Evolutionary conservation across 2,329 filamentous ascomycete species (phyloP).

Genomic region (Botryotinia convoluta): DNA sequence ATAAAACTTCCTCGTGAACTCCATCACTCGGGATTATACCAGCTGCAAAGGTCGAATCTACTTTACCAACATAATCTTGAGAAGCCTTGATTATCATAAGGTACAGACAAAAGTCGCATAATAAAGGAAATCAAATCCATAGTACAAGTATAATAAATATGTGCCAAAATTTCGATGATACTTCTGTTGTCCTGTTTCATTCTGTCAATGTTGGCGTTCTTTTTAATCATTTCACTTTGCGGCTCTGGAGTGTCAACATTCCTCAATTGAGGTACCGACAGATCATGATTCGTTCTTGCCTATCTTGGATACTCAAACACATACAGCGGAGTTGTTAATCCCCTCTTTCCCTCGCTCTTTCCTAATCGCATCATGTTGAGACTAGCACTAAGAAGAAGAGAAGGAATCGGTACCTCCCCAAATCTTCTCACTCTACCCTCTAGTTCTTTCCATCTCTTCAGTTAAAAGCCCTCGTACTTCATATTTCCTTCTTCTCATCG

Average conservation of each 20-base stretch:
- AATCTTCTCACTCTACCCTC: neutral
- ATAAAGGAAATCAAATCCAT: neutral
- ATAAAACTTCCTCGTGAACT: neutral
- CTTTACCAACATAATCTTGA: neutral
- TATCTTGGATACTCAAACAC: neutral
- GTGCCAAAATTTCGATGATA: neutral
- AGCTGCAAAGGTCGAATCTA: neutral
- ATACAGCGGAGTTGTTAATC: too few relatives aligned
- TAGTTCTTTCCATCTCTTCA: neutral
- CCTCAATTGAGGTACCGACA: neutral
- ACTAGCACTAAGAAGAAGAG: neutral
- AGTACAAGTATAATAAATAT: slow-evolving; percentile 3
- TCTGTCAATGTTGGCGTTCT: neutral
- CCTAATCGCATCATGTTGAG: neutral
- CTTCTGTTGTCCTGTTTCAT: neutral
- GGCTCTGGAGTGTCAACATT: neutral
- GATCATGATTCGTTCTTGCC: neutral
- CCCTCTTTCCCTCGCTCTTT: neutral
- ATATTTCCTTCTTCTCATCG: neutral
- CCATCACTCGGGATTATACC: neutral
- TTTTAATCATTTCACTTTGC: neutral
- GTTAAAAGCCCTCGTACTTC: neutral
- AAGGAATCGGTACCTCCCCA: neutral
- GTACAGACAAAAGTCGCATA: neutral
- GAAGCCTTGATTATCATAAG: neutral